phyloP scores from a whole-genome alignment of 306 rosid genomes.

The Ceratonia siliqua region DNA sequence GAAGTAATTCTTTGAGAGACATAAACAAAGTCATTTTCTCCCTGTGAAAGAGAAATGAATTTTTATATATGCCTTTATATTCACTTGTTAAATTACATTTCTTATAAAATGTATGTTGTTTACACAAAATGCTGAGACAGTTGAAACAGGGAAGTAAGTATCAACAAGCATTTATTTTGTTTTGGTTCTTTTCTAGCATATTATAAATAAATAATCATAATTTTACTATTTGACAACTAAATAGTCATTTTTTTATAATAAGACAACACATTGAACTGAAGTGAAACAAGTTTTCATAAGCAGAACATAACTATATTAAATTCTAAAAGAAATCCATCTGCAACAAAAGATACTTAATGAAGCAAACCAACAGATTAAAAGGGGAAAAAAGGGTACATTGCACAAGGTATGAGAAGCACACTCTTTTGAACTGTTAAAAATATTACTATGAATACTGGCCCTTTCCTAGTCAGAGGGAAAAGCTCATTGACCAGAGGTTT shows the following conservation, averaged over 20 bases:
- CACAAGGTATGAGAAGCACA: background rate
- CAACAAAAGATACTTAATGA: background rate
- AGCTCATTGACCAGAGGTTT: background rate
- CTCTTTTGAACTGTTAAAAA: constrained; percentile 11
- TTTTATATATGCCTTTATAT: background rate
- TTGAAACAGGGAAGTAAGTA: too few relatives aligned
- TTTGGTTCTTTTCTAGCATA: too few relatives aligned
- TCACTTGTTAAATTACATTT: background rate
- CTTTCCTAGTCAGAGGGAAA: background rate
- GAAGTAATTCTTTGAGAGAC: background rate
- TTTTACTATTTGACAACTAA: too few relatives aligned
- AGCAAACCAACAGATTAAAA: background rate
- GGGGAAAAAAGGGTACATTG: background rate
- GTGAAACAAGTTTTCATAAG: background rate
- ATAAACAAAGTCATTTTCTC: background rate
- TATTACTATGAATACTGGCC: background rate
- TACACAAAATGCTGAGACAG: too few relatives aligned
- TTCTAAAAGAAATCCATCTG: background rate
- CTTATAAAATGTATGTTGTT: background rate
- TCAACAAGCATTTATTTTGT: too few relatives aligned
- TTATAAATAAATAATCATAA: too few relatives aligned
- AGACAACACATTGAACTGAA: too few relatives aligned
- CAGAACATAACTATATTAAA: background rate
- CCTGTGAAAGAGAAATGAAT: background rate
- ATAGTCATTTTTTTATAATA: too few relatives aligned